Base-by-base conservation (phyloP, 129 eudicot genomes). In the Oenanthe sinensis region DNA sequence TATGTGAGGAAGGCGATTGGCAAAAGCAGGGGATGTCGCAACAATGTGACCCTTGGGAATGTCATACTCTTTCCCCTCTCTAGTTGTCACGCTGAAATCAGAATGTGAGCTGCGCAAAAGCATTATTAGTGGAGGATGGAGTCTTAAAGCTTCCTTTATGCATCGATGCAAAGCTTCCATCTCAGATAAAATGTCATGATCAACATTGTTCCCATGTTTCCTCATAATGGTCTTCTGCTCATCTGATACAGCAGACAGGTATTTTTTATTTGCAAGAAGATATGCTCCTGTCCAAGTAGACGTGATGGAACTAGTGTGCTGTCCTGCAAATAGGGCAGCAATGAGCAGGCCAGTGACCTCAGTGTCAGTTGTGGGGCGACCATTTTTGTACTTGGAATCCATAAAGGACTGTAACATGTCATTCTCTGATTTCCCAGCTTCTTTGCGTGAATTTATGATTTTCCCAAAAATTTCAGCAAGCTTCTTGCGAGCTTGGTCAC, bases 221-320 rank as follows among this genome's bases (percentile, higher is more conserved):
- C 81, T 75, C 89, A 89, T 45, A 19, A 94, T 40, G 26, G 81
- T 78, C 78, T 82, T 86, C 85, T 93, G 98, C 81, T 94, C 98
- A 26, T 88, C 90, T 50, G 84, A 40, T 30, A 88, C 98, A 5
- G 87, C 87, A 1, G 90, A 81, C 86, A 91, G 77, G 92, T 88
- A 87, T 71, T 85, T 83, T 50, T 80, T 88, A 89, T 91, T 84
- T 82, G 84, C 79, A 37, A 94, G 88, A 65, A 94, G 98, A 83
- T 94, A 94, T 0, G 98, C 97, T 19, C 98, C 98, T 0, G 98
- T 85, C 97, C 98, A 94, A 0, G 90, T 88, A n/a, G 98, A 94
- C 45, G 98, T 94, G 81, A 91, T 94, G 44, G 98, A 91, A 74
- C 98, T 94, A 28, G 98, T 94, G 82, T 91, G 98, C 81, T 94